Evolutionary conservation across 2,329 filamentous ascomycete genomes (phyloP).

Genomic region (Exophiala aquamarina): DNA sequence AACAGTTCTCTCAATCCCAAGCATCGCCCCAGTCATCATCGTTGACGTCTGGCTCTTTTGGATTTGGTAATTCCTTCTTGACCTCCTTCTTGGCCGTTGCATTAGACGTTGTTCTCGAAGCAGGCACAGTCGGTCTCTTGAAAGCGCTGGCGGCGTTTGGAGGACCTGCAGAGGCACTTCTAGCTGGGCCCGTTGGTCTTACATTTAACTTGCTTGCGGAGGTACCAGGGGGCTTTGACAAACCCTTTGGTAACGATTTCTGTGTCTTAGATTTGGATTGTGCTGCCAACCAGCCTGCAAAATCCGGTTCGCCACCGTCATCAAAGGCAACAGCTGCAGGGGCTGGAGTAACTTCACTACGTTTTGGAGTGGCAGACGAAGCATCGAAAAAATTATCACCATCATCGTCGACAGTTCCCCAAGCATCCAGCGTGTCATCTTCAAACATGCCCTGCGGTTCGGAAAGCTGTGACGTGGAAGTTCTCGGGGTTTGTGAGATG

Average conservation of each 20-base stretch:
- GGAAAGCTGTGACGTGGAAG: constrained; percentile 22
- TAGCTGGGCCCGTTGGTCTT: constrained; percentile 36
- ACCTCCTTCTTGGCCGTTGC: constrained; percentile 63
- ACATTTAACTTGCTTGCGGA: constrained; percentile 32
- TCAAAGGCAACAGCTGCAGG: constrained; percentile 58
- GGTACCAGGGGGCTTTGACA: constrained; percentile 60
- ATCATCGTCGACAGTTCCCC: constrained; percentile 67
- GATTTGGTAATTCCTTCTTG: constrained; percentile 42
- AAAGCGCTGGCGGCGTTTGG: constrained; percentile 24
- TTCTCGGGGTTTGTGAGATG: constrained; percentile 10
- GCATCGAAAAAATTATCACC: constrained; percentile 50
- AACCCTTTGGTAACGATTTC: constrained; percentile 79
- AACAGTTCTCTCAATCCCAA: constrained; percentile 40
- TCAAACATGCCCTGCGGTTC: constrained; percentile 51
- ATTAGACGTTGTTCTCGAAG: constrained; percentile 48
- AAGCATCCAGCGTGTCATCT: constrained; percentile 67
- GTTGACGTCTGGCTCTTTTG: constrained; percentile 17
- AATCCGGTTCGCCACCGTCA: constrained; percentile 87
- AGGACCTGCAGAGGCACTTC: constrained; percentile 38
- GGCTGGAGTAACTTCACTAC: constrained; percentile 30
- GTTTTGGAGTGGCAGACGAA: constrained; percentile 32
- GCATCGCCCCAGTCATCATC: constrained; percentile 52
- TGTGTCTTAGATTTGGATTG: constrained; percentile 73
- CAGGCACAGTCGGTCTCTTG: constrained; percentile 35
- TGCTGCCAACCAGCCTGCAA: constrained; percentile 90